Conservation (phyloP, 176 grass and related monocot species). For the Eremochloa ophiuroides region DNA sequence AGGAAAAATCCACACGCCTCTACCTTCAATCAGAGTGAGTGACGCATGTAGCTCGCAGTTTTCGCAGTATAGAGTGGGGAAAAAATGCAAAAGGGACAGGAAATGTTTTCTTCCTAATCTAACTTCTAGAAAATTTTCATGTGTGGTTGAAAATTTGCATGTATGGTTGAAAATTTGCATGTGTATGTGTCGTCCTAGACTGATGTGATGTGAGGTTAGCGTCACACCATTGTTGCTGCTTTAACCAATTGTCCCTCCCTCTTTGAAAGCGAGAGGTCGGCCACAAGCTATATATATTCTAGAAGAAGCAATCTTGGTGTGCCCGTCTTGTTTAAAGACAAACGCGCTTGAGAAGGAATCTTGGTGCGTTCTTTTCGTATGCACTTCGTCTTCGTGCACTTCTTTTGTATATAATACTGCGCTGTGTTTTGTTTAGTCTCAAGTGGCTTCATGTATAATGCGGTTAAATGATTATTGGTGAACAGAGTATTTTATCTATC, state of each 20-base stretch:
- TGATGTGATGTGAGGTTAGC: constrained; percentile 9
- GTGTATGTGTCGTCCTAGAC: background rate
- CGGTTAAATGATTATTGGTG: background rate
- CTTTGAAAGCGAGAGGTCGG: background rate
- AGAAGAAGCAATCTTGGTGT: constrained; percentile 32
- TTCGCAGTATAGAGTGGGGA: background rate
- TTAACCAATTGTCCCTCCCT: constrained; percentile 27
- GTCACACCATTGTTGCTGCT: constrained; percentile 31
- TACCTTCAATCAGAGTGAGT: background rate
- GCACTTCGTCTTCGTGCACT: constrained; percentile 6
- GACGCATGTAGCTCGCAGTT: background rate
- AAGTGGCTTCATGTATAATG: constrained; percentile 4
- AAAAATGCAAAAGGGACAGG: background rate
- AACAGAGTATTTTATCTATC: background rate
- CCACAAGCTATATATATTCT: background rate
- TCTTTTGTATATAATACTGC: too few relatives aligned
- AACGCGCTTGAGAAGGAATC: constrained; percentile 17
- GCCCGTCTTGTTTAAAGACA: background rate
- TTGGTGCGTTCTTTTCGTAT: background rate
- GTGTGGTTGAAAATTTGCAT: background rate
- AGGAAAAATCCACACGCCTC: constrained; percentile 1
- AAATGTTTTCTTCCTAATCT: background rate
- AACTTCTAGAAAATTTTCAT: background rate
- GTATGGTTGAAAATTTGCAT: background rate
- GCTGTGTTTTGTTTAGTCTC: background rate